Conservation (phyloP, 352 stramenopile genomes). For the Elongisporangium anandrum region DNA sequence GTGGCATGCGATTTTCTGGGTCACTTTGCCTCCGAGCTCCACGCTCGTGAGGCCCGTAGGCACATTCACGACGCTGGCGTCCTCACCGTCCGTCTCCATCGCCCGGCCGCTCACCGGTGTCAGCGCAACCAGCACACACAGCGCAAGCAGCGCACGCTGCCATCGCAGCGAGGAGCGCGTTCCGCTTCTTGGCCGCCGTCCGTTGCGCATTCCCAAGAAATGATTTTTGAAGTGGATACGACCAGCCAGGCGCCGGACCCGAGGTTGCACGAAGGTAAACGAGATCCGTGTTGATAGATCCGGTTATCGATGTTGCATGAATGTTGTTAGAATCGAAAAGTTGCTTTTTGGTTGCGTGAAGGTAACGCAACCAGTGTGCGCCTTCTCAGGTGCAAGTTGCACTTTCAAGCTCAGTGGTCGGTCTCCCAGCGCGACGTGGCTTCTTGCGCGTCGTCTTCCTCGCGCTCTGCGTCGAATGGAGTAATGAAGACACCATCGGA, state of each 20-base stretch:
- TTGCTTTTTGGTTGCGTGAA: not conserved
- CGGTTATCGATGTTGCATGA: not conserved
- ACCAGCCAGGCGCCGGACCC: not conserved
- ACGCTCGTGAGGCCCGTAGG: conserved; percentile 49
- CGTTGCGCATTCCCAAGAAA: not conserved
- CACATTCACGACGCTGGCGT: conserved; percentile 35
- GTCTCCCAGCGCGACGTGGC: not conserved
- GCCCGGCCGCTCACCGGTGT: not conserved
- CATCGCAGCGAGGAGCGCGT: not conserved
- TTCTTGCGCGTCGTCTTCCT: not conserved
- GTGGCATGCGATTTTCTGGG: conserved; percentile 39
- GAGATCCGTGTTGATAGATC: not conserved
- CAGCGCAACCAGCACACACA: conserved; percentile 4
- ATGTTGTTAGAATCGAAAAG: not conserved
- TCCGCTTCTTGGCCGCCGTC: not conserved
- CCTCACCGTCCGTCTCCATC: conserved; percentile 5
- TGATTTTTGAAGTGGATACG: not conserved
- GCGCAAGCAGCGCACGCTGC: not conserved
- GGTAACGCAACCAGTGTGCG: not conserved
- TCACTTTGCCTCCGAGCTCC: conserved; percentile 24
- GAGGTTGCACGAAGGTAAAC: not conserved
- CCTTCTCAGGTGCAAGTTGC: not conserved
- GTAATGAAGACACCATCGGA: not conserved
- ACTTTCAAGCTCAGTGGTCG: not conserved
- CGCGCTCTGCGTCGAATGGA: not conserved